Evolutionary conservation across 2,329 filamentous ascomycete genomes (phyloP), one percentile per base, ranked within the genome.

Genomic region (Trichoderma atrobrunneum): DNA sequence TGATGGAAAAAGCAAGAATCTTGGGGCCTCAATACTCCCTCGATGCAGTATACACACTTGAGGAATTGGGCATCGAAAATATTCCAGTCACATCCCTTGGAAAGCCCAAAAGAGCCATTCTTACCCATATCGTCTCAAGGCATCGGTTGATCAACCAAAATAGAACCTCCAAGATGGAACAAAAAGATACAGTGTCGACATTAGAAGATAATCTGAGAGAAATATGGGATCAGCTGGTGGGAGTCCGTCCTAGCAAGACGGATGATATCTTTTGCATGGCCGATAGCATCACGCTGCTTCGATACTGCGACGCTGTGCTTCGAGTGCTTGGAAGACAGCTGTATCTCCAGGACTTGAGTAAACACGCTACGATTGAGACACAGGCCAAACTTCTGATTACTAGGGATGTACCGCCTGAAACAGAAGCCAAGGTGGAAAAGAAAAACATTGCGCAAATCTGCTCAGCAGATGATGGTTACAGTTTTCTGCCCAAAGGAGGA

Each of bases 11-110:
- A 63, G 76, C 79, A 3, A 74, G 76, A 34, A 73, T 66, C 4
- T 59, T 83, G 3, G 84, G 84, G 6, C 74, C 79, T 26, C 81
- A 80, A n/a, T 84, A 82, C 57, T 78, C 80, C 0, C 78, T 85
- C 0, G 82, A 81, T 63, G 76, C 78, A 14, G 79, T 86, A 3
- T 80, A 85, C n/a, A 80, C 80, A 7, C 77, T 85, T 1, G 73
- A 79, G 26, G 84, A 86, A 28, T 78, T 86, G 0, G 80, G 78
- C 0, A 62, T 85, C 0, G 75, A 80, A 0, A 75, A 72, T 1
- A 82, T 83, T 70, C 84, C 84, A 0, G 76, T 78, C 28, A 86
- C 85, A 2, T 78, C 82, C 1, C 80, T 84, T 12, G 84, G 84
- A 2, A 86, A 87, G 72, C 79, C 85, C 5, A 82, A 82, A 72